Evolutionary conservation across 2,329 filamentous ascomycete species (phyloP), one percentile per base, ranked within the genome.

Genomic region (Pestalotiopsis sp.): DNA sequence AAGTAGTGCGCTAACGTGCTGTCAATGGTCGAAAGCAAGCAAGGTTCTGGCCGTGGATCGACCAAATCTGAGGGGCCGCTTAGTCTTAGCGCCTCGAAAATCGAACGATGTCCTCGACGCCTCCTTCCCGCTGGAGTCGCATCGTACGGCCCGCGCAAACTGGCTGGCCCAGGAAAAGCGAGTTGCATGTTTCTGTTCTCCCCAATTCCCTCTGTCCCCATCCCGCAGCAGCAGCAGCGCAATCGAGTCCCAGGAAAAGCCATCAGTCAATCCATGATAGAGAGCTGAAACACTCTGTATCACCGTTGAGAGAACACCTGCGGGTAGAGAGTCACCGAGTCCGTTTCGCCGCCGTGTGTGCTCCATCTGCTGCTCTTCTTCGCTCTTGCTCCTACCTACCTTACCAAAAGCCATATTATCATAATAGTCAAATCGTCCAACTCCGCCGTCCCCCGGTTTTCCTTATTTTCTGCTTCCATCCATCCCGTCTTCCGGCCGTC

Each of bases 21-120:
- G 59, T 62, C 59, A 62, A 27, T 38, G 27, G 31, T 20, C 57
- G 27, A n/a, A 52, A 52, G 27, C 25, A 62, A 62, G 59, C 59
- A 62, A 62, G 59, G 59, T 62, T 62, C 59, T 62, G 59, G 59
- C 31, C 36, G 25, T 62, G 59, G 59, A 39, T 38, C 31, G 27
- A 36, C 59, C 59, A 62, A 62, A 62, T 62, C 59, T 62, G 59
- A 62, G 59, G 59, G 59, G 59, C 59, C 59, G 59, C 59, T 62
- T 62, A 52, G 59, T 62, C 25, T 62, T 62, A 62, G 59, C 59
- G 59, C 25, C 59, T 62, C 59, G 59, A 62, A 62, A 62, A 62
- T 62, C 59, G 59, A 62, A 62, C 59, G 59, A 62, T 62, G 59
- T 62, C 59, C 59, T 62, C 31, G 59, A 62, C 59, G 59, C 59